Base-by-base conservation (phyloP, 208 protist species). In the Trypanosoma congolense region DNA sequence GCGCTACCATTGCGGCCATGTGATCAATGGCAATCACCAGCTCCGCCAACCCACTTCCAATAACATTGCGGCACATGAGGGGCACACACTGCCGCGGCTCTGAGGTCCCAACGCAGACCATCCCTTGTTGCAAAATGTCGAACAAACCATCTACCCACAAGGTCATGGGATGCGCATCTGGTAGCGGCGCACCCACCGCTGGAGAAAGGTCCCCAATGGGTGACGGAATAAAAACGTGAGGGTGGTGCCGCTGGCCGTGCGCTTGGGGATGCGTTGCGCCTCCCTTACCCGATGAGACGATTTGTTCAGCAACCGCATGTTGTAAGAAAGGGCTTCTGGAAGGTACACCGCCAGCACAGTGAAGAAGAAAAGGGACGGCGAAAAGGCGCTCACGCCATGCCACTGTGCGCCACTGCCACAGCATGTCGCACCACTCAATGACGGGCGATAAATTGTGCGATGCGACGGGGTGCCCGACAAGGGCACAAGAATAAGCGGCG, bases 351-450 rank as follows among this genome's bases (percentile, higher is more conserved):
- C 50, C 42, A 22, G 51, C 59, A 28, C 59, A 56, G 40, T 74
- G 59, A n/a, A 87, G 44, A n/a, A 87, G 42, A 63, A 88, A 88
- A 3, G 76, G 80, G 2, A 75, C 57, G 14, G 71, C 45, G 30
- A 50, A 45, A 30, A 56, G 22, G 5, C n/a, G 3, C 1, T 44
- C 24, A 9, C 52, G 28, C 22, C 52, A 61, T 1, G 36, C 2
- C 9, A 84, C 49, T 9, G 79, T 55, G 9, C 83, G 78, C 79
- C 83, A 90, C 53, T 90, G 83, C 79, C 83, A 90, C 21, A 87
- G 70, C 25, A 61, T 72, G 3, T 72, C 65, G 26, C 29, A 10
- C 33, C 65, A 55, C 60, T 72, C 64, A 43, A 77, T 77, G 33
- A 90, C 75, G 2, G 79, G 71, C 3, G 83, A 90, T 0, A 80